Percentiles rank a stretch among this genome's conserved stretches.
Evolutionary conservation across 208 protist genomes (phyloP).

Genomic region (Chromosphaera perkinsii): DNA sequence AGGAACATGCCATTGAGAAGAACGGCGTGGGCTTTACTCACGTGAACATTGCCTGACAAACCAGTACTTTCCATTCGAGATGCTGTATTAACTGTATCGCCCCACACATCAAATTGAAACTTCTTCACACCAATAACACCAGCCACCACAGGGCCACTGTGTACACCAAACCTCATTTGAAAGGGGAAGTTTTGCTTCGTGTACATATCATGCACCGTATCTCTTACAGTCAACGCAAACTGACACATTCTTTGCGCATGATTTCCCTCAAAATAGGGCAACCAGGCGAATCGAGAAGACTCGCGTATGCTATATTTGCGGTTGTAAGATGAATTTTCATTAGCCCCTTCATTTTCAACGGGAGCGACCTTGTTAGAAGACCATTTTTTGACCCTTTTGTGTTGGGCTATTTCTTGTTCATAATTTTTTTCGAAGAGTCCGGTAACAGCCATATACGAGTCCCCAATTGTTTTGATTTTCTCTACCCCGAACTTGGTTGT

Average conservation of each 20-base stretch:
- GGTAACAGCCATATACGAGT: conserved; percentile 37
- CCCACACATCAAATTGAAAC: neutral
- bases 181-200: neutral
- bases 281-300: no score
- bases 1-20: no score
- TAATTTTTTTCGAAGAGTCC: no score
- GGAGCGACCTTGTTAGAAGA: no score
- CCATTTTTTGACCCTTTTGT: no score
- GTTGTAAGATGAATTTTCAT: no score
- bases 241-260: neutral
- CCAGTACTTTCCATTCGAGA: neutral
- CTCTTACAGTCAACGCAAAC: neutral
- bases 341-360: no score
- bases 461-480: conserved; percentile 56
- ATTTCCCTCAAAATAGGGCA: no score
- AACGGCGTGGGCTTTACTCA: no score
- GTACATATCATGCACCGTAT: neutral
- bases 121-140: conserved; percentile 5
- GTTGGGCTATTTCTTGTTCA: no score
- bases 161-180: neutral
- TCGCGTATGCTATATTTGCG: no score
- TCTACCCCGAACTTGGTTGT: conserved; percentile 26
- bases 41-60: neutral
- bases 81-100: conserved; percentile 10
- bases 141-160: conserved; percentile 8